Base-by-base conservation (phyloP, 2,329 filamentous ascomycete species). In the Pyricularia pennisetigena region DNA sequence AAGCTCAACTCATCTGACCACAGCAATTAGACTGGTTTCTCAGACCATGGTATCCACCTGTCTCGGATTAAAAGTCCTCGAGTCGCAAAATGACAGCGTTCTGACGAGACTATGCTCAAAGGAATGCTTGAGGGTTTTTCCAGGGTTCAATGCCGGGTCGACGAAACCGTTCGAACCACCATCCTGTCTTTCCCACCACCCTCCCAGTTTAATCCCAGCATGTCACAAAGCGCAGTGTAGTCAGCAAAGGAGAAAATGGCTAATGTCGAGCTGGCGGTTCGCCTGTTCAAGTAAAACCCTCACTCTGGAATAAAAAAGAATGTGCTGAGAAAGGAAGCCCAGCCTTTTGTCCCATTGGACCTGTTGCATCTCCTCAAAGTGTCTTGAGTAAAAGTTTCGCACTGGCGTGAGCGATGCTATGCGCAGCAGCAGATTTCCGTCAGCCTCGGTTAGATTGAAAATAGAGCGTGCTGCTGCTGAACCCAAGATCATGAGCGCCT, bases 191-290 rank as follows among this genome's bases (percentile, higher is more conserved):
- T 41, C 12, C 7, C 30, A 14, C 26, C 30, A 26, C 64, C 62
- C 32, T 49, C 20, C 64, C 64, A 65, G n/a, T 54, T 30, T 7
- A 65, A 32, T 12, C 86, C 83, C 0, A 90, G 76, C 61, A 81
- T 82, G 0, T 78, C 74, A 69, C 86, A 89, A 0, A 83, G 73
- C 0, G 78, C 74, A 0, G 74, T 70, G 70, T 92, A 93, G 68
- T 90, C 83, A 0, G 77, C 69, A 61, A 81, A 85, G 0, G 79
- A 82, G 0, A 74, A 75, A 10, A 29, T 29, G 32, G 10, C 12
- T 35, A 6, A 92, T 20, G 71, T 92, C 92, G 0, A 92, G 79
- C 68, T 90, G 87, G 0, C 90, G 35, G 24, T 66, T 14, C 4
- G 64, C 64, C 32, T 54, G 64, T 6, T n/a, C 14, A 4, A 66